Evolutionary conservation across 1,284 basidiomycete species (phyloP).

Genomic region (Clitocybe nebularis): DNA sequence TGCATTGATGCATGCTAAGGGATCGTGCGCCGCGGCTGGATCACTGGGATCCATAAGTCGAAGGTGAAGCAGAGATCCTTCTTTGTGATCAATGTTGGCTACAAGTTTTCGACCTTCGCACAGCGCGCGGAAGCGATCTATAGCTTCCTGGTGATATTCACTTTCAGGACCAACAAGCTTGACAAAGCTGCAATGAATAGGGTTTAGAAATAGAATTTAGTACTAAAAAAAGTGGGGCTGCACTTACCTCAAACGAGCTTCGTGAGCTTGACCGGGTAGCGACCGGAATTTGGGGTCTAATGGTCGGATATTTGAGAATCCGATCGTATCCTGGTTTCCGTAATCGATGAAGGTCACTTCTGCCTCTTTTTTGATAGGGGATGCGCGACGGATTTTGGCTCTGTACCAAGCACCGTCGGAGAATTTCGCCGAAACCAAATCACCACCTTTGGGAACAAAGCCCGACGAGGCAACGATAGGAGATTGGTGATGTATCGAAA

Average conservation of each 20-base stretch:
- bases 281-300: constrained; percentile 84
- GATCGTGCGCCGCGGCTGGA: constrained; percentile 61
- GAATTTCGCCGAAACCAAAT: constrained; percentile 88
- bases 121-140: constrained; percentile 79
- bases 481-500: constrained; percentile 79
- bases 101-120: constrained; percentile 88
- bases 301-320: constrained; percentile 75
- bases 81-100: constrained; percentile 85
- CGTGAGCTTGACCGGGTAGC: constrained; percentile 80
- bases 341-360: constrained; percentile 88
- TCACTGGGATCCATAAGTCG: constrained; percentile 85
- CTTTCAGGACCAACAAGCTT: constrained; percentile 75
- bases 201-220: constrained; percentile 1
- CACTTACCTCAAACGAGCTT: constrained; percentile 69
- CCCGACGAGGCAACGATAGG: constrained; percentile 53
- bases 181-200: constrained; percentile 59
- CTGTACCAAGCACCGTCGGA: constrained; percentile 94
- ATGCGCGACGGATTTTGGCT: constrained; percentile 80
- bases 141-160: constrained; percentile 82
- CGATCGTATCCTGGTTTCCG: constrained; percentile 83
- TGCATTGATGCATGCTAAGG: constrained; percentile 78
- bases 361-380: constrained; percentile 82
- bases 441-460: constrained; percentile 79
- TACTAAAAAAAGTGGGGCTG: constrained; percentile 1
- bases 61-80: constrained; percentile 75